Evolutionary conservation across 83 land plant species (phyloP), one percentile per base, ranked within the genome.

Genomic region (Larix sibirica): DNA sequence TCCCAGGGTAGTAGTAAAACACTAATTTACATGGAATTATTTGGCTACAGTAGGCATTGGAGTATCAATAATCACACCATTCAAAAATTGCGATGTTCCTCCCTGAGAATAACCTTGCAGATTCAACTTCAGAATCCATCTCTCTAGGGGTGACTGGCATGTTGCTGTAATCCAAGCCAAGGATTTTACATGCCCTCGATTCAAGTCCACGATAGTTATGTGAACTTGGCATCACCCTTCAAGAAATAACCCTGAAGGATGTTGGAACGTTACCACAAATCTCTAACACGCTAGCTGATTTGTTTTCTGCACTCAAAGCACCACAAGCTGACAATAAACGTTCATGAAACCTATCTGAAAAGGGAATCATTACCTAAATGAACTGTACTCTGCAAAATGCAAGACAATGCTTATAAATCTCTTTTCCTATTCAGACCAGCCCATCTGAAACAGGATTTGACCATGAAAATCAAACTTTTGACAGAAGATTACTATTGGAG

Each of bases 1-100:
- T 67, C 38, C 33, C 44, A 36, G 44, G 33, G 18, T 40, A 33
- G 44, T 24, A 33, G 44, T 69, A 69, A 69, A 20, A 40, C 18
- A 69, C 74, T 69, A 33, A 69, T 69, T 69, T 69, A 69, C 74
- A 69, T 20, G 47, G 40, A 36, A 17, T n/a, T 5, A 6, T 36
- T 69, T 36, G 18, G n/a, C 74, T 69, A 36, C 20, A 69, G 21
- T 69, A 36, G 74, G 74, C 74, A 69, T 69, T 69, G 17, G 74
- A 69, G 58, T 54, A 54, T 54, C 58, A 54, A 54, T 42, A 38
- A 70, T 8, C 20, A 40, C 20, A 31, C 75, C 31, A 70, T 70
- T 24, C 47, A 40, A 21, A 9, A 9, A 20, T n/a, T 44, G 47
- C 28, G 14, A 54, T 12, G 21, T 73, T 42, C n/a, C 77, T 38